A percentile compares a stretch with the other conserved stretches of the same genome.
Conservation (phyloP, 495 filamentous ascomycete genomes). For the Thermothielavioides terrestris region DNA sequence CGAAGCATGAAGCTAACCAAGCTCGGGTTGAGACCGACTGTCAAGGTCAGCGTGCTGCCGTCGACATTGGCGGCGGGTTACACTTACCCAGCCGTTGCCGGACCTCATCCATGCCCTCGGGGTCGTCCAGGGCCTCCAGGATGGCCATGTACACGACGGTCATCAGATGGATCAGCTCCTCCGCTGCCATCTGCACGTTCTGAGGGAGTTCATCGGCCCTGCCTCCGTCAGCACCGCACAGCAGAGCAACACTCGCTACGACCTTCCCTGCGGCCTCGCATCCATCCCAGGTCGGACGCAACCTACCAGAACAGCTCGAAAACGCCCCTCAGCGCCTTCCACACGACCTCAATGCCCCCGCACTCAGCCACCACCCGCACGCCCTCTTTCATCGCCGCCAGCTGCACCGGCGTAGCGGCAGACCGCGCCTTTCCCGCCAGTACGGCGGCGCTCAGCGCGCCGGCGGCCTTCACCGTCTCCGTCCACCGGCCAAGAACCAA, state of each 20-base stretch:
- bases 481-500: constrained; percentile 70
- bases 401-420: constrained; percentile 46
- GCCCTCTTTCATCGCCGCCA: constrained; percentile 60
- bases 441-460: constrained; percentile 21
- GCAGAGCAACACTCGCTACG: too few relatives aligned
- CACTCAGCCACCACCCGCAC: constrained; percentile 51
- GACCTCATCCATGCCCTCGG: constrained; percentile 31
- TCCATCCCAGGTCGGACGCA: too few relatives aligned
- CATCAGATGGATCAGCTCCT: constrained; percentile 51
- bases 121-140: constrained; percentile 53
- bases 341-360: constrained; percentile 51
- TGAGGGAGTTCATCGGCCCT: constrained; percentile 34
- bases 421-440: constrained; percentile 36
- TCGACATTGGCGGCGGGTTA: not conserved
- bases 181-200: constrained; percentile 34
- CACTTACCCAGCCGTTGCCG: constrained; percentile 35
- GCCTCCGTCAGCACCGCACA: constrained; percentile 26
- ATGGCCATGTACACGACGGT: constrained; percentile 66
- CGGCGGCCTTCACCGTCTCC: constrained; percentile 51
- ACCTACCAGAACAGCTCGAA: constrained; percentile 49
- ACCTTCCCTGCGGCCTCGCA: too few relatives aligned
- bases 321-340: constrained; percentile 48
- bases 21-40: constrained; percentile 54
- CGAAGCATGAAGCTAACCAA: constrained; percentile 66
- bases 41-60: constrained; percentile 15